Evolutionary conservation across 2,329 filamentous ascomycete genomes (phyloP).

Genomic region (Didymellaceae sp.): DNA sequence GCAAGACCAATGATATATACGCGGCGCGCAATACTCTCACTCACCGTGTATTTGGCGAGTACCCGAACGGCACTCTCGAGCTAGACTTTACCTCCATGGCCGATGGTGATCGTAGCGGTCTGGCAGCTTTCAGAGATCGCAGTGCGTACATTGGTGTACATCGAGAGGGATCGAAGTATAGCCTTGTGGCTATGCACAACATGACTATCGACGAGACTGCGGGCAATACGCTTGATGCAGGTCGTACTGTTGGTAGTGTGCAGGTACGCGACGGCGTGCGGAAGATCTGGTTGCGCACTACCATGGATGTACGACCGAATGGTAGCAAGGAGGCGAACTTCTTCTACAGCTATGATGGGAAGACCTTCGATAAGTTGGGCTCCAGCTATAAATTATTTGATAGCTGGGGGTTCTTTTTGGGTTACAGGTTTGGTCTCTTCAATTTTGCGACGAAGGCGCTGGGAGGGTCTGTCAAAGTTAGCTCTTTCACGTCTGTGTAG

Average conservation of each 20-base stretch:
- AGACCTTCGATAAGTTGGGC: conserved; percentile 28
- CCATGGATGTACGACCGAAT: conserved; percentile 32
- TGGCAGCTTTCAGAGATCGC: conserved; percentile 58
- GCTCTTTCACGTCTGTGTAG: neutral
- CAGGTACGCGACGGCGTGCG: conserved; percentile 10
- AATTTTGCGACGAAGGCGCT: conserved; percentile 34
- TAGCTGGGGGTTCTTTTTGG: conserved; percentile 35
- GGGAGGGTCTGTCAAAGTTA: conserved; percentile 9
- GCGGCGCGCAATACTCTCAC: conserved; percentile 47
- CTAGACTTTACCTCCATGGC: conserved; percentile 56
- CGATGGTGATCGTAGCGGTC: conserved; percentile 59
- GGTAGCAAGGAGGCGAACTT: conserved; percentile 29
- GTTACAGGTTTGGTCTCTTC: conserved; percentile 41
- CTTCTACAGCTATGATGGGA: conserved; percentile 24
- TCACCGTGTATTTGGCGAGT: conserved; percentile 42
- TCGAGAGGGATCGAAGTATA: conserved; percentile 42
- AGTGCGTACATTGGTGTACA: conserved; percentile 58
- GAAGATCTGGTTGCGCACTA: conserved; percentile 32
- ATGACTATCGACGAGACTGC: conserved; percentile 43
- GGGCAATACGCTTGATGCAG: conserved; percentile 24
- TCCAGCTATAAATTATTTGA: conserved; percentile 27
- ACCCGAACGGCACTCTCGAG: conserved; percentile 53
- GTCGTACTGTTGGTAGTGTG: conserved; percentile 7
- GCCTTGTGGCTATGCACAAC: conserved; percentile 30
- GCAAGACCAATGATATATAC: conserved; percentile 57